Base-by-base conservation (phyloP, 106 monocot genomes). In the Ottelia alismoides region DNA sequence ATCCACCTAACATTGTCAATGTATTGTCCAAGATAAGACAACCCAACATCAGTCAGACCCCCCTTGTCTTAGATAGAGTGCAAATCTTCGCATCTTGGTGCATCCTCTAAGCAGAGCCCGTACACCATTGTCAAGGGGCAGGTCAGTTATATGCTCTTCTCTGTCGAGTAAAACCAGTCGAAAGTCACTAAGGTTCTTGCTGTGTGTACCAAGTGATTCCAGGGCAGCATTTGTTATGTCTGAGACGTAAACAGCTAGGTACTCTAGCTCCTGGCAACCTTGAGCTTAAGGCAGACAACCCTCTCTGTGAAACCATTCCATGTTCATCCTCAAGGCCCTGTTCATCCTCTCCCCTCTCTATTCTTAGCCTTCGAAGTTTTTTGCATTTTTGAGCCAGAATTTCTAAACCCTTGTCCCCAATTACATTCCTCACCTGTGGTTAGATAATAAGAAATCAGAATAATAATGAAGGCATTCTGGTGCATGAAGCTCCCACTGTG, bases 321-420 rank as follows among this genome's bases (percentile, higher is more conserved):
- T 94, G 88, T 55, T 84, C 94, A 65, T 88, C 84, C 73, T 88
- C 88, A 49, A 78, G 43, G 21, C 84, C 84, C 52, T 70, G 77
- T 19, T 94, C 94, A 51, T 88, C 88, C 20, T 80, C 93, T 21
- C 88, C 93, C 49, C 88, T 59, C 53, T 94, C 88, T 71, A 88
- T 74, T 64, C 94, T 70, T n/a, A 94, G 71, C 45, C 84, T 77
- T 64, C 58, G 69, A 11, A 94, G 70, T 57, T 31, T 77, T 73
- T 66, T 84, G 53, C 94, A 88, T 18, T 73, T 84, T 44, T 78
- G 64, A 29, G 73, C 72, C 28, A 94, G 73, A 40, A 94, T 74
- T 64, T 76, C 78, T 9, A 94, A 49, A 25, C 88, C 88, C 28
- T 81, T 67, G 53, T 88, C 93, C 28, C 87, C 84, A 57, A 94